Percentiles rank a stretch among this genome's conserved stretches.
Evolutionary conservation across 2,329 filamentous ascomycete species (phyloP).

Genomic region (Fusarium sp.): DNA sequence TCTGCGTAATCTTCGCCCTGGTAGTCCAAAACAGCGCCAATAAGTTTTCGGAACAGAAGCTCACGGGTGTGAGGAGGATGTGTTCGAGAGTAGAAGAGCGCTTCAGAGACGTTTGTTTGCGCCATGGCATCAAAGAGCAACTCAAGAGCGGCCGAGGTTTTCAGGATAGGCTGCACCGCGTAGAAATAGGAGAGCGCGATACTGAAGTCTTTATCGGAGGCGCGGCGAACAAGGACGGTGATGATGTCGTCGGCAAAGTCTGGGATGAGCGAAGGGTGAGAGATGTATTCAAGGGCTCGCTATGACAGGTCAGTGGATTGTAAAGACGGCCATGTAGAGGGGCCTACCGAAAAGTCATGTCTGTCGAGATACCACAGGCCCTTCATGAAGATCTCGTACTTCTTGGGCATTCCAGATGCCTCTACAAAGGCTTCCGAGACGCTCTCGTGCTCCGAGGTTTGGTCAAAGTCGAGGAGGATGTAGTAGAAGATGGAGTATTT

Average conservation of each 20-base stretch:
- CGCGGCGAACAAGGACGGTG: slow-evolving; percentile 72
- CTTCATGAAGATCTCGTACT: slow-evolving; percentile 84
- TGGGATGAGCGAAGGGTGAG: slow-evolving; percentile 81
- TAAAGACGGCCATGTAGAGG: background rate
- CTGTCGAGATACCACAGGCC: slow-evolving; percentile 86
- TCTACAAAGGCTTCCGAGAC: slow-evolving; percentile 69
- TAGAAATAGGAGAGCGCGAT: slow-evolving; percentile 84
- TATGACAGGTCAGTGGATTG: slow-evolving; percentile 45
- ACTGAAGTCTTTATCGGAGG: slow-evolving; percentile 68
- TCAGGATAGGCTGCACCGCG: slow-evolving; percentile 79
- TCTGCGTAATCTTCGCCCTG: slow-evolving; percentile 58
- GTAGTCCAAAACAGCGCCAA: slow-evolving; percentile 67
- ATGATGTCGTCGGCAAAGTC: slow-evolving; percentile 89
- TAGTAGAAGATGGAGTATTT: slow-evolving; percentile 89
- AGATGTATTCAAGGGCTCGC: slow-evolving; percentile 79
- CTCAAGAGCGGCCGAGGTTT: slow-evolving; percentile 69
- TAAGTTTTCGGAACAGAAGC: slow-evolving; percentile 74
- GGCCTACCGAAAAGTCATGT: slow-evolving; percentile 71
- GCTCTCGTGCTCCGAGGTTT: slow-evolving; percentile 62
- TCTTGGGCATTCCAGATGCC: slow-evolving; percentile 75
- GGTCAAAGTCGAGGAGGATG: slow-evolving; percentile 79
- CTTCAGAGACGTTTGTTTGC: slow-evolving; percentile 75
- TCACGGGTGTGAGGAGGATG: slow-evolving; percentile 72
- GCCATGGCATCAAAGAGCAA: slow-evolving; percentile 78
- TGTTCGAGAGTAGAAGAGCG: slow-evolving; percentile 78